Base-by-base conservation (phyloP, 1,139 yeast genomes). In the Hemisphaericaspora subhashii region DNA sequence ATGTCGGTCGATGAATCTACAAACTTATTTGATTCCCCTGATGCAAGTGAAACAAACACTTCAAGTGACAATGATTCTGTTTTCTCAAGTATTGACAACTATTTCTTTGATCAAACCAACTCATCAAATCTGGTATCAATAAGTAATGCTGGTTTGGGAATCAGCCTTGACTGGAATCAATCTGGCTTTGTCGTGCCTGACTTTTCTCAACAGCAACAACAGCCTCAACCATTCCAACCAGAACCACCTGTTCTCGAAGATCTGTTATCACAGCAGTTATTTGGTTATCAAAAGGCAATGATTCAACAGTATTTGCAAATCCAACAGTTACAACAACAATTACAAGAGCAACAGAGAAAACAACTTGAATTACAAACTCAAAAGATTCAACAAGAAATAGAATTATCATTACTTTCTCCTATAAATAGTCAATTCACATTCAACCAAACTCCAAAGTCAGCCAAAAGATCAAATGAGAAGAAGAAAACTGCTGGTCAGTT, bases 401-500 rank as follows among this genome's bases (percentile, higher is more conserved):
- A 20, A 10, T 35, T 34, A 15, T 33, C 38, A 5, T 18, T 34
- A 21, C 27, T 35, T n/a, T 35, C 37, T 5, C 37, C 37, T n/a
- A 8, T 34, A 3, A 16, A 28, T 20, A 10, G 10, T 5, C 17
- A 27, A 16, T 17, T 8, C 9, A 9, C 26, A 12, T 14, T 13
- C n/a, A 28, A 26, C 16, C 17, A 28, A 13, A 22, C 16, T 29
- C 7, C 14, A 7, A 21, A 30, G 14, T 14, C 12, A n/a, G 7
- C 31, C 12, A 33, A 39, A 22, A 41, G 25, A 22, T 34, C 22
- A 22, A 9, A 18, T n/a, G 30, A 21, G 22, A 32, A 22, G 27
- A 58, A 57, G 47, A 64, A 55, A 40, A 46, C 51, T 29, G 48
- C 53, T 15, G 58, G 62, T 36, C 64, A 61, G 39, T 57, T 66